Conservation (phyloP, 345 rosid genomes). For the Acer negundo region DNA sequence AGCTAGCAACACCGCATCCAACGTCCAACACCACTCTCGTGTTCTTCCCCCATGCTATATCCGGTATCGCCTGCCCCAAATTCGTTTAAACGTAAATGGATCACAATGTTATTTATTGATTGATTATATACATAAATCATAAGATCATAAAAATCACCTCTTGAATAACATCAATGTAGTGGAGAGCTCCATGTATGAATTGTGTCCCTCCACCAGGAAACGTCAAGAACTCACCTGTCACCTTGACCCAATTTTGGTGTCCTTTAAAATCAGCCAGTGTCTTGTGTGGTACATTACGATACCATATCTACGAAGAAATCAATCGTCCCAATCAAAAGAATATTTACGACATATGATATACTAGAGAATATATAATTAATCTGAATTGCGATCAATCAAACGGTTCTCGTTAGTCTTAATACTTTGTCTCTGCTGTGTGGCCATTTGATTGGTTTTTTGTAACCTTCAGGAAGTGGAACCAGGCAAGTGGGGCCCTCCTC, state of each 20-base stretch:
- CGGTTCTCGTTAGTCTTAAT: neutral
- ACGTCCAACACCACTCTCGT: conserved; percentile 78
- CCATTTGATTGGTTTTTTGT: conserved; percentile 72
- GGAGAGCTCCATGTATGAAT: conserved; percentile 92
- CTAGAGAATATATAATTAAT: too few species aligned
- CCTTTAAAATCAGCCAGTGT: conserved; percentile 81
- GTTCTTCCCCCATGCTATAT: conserved; percentile 81
- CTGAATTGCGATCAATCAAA: neutral
- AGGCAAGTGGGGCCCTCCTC: conserved; percentile 76
- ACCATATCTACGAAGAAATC: conserved; percentile 61
- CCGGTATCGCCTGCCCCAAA: conserved; percentile 54
- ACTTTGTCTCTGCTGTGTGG: conserved; percentile 91
- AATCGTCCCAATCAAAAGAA: too few species aligned
- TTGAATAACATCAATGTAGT: conserved; percentile 80
- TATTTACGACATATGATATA: too few species aligned
- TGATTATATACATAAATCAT: too few species aligned
- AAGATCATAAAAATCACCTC: conserved; percentile 35
- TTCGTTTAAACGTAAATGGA: neutral
- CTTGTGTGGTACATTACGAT: conserved; percentile 85
- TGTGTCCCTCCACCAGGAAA: conserved; percentile 99
- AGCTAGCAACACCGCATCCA: conserved; percentile 98
- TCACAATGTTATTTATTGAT: too few species aligned
- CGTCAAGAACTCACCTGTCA: conserved; percentile 85
- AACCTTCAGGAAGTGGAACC: conserved; percentile 67
- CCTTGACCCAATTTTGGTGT: conserved; percentile 96